Conservation (phyloP, 148 eudicot species). For the Rhododendron vialii region DNA sequence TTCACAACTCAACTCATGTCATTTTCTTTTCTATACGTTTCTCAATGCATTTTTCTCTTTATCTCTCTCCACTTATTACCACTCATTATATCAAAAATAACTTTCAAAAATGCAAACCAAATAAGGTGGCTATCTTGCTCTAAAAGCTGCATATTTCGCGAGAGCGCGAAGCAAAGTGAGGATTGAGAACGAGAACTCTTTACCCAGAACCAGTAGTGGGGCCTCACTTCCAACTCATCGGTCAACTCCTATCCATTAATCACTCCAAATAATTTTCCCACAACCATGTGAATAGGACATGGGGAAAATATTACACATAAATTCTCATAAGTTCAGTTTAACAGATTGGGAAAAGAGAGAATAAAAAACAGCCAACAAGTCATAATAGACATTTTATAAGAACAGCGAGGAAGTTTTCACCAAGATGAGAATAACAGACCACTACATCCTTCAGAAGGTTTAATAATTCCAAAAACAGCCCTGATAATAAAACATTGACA, state of each 20-base stretch:
- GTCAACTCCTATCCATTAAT: background rate
- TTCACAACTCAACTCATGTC: too few species aligned
- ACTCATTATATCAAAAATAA: too few species aligned
- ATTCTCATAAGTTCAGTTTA: background rate
- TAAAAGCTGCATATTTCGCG: background rate
- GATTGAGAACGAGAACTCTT: background rate
- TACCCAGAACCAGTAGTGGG: background rate
- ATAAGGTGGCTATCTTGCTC: too few species aligned
- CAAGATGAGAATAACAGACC: background rate
- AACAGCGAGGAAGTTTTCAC: background rate
- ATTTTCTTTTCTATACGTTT: too few species aligned
- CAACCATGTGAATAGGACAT: background rate
- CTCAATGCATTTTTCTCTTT: too few species aligned
- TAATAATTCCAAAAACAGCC: background rate
- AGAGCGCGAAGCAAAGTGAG: too few species aligned
- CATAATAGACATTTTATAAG: background rate
- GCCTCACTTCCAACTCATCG: background rate
- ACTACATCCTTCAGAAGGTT: background rate
- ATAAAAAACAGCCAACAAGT: background rate
- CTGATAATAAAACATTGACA: background rate
- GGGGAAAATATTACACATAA: background rate
- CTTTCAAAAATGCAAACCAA: too few species aligned
- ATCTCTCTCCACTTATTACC: too few species aligned
- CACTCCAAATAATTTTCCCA: background rate
- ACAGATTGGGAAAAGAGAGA: background rate